Base-by-base conservation (phyloP, 805 yeast species). In the Vanderwaltozyma verrucispora region DNA sequence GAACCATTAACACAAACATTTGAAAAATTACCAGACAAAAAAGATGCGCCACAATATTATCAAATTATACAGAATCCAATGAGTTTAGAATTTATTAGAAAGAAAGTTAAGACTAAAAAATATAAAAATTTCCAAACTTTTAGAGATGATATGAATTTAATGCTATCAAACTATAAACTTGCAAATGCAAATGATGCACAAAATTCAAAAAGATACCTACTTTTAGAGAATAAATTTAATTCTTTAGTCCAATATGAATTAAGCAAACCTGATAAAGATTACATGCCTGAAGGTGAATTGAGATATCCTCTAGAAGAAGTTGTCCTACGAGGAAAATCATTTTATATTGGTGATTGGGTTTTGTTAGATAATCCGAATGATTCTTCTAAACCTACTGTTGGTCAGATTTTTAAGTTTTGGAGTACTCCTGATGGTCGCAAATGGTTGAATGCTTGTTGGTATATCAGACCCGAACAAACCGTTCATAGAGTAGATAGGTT, bases 391-490 rank as follows among this genome's bases (percentile, higher is more conserved):
- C 97, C 98, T 12, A 88, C 87, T 14, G 84, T 87, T 26, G 96
- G 94, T 8, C 97, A 92, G 61, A 74, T 92, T 23, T 92, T 89
- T 65, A 73, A 95, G 52, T 74, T 92, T 44, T 92, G 98, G 98
- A 68, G 75, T 8, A 66, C 69, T 12, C 66, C 68, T 14, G 92
- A 87, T 47, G 94, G 88, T 37, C 77, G 77, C 49, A 73, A 80
- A 43, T 88, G 88, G 77, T 72, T 89, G 54, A 89, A 89, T 56
- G 95, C 84, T 26, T 92, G 97, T 67, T 92, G 97, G 98, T 92
- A 89, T 62, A 81, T 85, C 54, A 76, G 97, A 48, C 96, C 98
- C 1, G 97, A 92, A 59, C 96, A 94, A 69, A 92, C 98, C 0
- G 94, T 92, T 31, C 98, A 92, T 60, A 74, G 94, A 49, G 80